Evolutionary conservation across 2,329 filamentous ascomycete genomes (phyloP).

Genomic region (Metarhizium humberi): DNA sequence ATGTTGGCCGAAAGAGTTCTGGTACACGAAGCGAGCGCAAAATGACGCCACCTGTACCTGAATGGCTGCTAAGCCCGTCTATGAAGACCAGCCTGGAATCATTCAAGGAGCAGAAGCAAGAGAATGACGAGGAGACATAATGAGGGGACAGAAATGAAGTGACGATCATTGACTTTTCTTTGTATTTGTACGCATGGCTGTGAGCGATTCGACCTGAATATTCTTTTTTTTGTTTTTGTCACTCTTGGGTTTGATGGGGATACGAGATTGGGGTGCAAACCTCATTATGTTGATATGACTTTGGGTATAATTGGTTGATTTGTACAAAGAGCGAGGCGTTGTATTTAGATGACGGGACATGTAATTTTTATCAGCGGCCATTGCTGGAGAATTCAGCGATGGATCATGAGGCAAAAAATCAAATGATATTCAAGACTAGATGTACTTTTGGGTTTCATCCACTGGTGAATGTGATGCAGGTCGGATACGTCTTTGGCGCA

Average conservation of each 20-base stretch:
- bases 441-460: no score
- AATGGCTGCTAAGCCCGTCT: constrained; percentile 50
- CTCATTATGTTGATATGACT: background rate
- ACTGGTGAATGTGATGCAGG: no score
- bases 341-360: background rate
- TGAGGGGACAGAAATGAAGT: background rate
- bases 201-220: constrained; percentile 1
- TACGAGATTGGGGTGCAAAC: background rate
- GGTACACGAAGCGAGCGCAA: constrained; percentile 26
- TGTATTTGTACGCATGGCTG: background rate
- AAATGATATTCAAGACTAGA: background rate
- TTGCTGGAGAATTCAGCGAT: background rate
- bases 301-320: background rate
- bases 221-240: background rate
- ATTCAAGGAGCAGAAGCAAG: background rate
- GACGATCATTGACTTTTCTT: background rate
- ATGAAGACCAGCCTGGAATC: constrained; percentile 30
- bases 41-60: constrained; percentile 52
- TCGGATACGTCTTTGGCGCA: no score
- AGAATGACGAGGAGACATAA: background rate
- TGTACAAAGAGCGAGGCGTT: background rate
- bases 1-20: background rate
- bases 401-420: background rate
- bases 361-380: background rate
- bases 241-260: background rate